Percentiles rank a stretch among this genome's conserved stretches.
phyloP scores from a whole-genome alignment of 805 yeast genomes.

The Scheffersomyces stipitis region DNA sequence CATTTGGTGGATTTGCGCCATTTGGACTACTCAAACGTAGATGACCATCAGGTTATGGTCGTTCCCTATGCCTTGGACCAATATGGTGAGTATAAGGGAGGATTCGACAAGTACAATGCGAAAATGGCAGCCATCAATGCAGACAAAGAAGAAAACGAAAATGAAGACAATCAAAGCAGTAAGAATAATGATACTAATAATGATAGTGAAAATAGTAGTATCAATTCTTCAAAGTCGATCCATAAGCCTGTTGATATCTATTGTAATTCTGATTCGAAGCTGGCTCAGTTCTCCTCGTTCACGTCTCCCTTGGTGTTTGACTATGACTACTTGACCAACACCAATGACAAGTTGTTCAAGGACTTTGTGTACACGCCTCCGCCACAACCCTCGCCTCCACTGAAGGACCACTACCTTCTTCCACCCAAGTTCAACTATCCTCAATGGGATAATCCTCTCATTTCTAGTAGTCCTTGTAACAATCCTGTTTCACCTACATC shows the following conservation, averaged over 20 bases:
- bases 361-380: constrained; percentile 35
- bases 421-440: constrained; percentile 22
- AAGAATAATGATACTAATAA: neutral
- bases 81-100: constrained; percentile 27
- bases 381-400: constrained; percentile 23
- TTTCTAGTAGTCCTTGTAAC: neutral
- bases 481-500: constrained; percentile 14
- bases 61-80: constrained; percentile 54
- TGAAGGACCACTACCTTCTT: constrained; percentile 9
- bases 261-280: neutral
- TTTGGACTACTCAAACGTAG: constrained; percentile 30
- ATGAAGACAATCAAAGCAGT: neutral
- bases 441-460: constrained; percentile 16
- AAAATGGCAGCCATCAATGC: constrained; percentile 4
- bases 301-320: constrained; percentile 41
- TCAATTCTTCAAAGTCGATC: neutral
- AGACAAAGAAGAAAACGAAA: constrained; percentile 2
- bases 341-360: constrained; percentile 38
- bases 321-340: constrained; percentile 36
- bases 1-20: constrained; percentile 82
- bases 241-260: constrained; percentile 4
- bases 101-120: neutral
- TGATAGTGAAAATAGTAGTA: constrained; percentile 1
- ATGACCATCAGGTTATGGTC: constrained; percentile 73
- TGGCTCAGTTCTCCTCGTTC: constrained; percentile 5